Evolutionary conservation across 768 basidiomycete species (phyloP), one percentile per base, ranked within the genome.

Genomic region (Boletellus emodensis): DNA sequence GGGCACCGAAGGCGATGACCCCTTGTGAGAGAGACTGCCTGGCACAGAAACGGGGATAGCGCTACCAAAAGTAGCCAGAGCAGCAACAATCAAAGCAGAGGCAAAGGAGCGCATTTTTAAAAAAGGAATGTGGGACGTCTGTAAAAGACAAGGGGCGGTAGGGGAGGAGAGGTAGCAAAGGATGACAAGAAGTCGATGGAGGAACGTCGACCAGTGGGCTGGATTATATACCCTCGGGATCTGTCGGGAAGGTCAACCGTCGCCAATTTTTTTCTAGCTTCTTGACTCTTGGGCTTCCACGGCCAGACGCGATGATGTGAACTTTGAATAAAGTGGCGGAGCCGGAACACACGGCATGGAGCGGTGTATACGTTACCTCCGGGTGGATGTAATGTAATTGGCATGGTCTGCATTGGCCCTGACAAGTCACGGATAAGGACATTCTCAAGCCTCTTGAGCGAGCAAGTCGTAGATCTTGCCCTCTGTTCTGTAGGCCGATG

Each of bases 31-130:
- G 32, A 20, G 12, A 7, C 8, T 14, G 15, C 1, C 18, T 17
- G 40, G 22, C 0, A 26, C 15, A 20, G 5, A 11, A 20, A 62
- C 35, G 2, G 70, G 60, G 22, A 61, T 60, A 40, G 66, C 57
- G 20, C 49, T 48, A n/a, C 61, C 41, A 53, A 69, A 44, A 47
- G 64, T 50, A 48, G 62, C 62, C 47, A 73, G 62, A 42, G 70
- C 56, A 20, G 62, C 59, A 51, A 57, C 48, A 44, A 65, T 42
- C 55, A 67, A 44, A 57, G 56, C 41, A 49, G 56, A 46, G 46
- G 63, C 34, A 44, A 71, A 70, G 48, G 68, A 71, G 61, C 57
- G 64, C 73, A 74, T 74, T 51, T 62, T 63, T 54, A n/a, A 3
- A 51, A 63, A 72, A 66, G 32, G 69, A 71, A 49, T 50, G 69